A percentile compares a stretch with the other conserved stretches of the same genome.
phyloP scores from a whole-genome alignment of 345 rosid species.

The sweet orange (Citrus sinensis) region DVS_A1.0 CM039163.1:18790001-18790500 shows the following conservation, averaged over 20 bases:
- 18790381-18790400: conserved; percentile 55
- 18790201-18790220: conserved; percentile 71
- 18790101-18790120: conserved; percentile 37
- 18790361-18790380: conserved; percentile 55
- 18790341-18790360: conserved; percentile 48
- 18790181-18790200: conserved; percentile 56
- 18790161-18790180: conserved; percentile 57
- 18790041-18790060: conserved; percentile 39
- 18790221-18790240: conserved; percentile 33
- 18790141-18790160: conserved; percentile 37
- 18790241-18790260: conserved; percentile 29
- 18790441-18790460: conserved; percentile 73
- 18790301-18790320: conserved; percentile 52
- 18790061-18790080: conserved; percentile 47
- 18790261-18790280: conserved; percentile 59
- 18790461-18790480: conserved; percentile 56
- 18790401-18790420: conserved; percentile 69
- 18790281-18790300: conserved; percentile 38
- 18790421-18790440: conserved; percentile 57
- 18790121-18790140: conserved; percentile 30
- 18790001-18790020: conserved; percentile 51
- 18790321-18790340: conserved; percentile 47
- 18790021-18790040: conserved; percentile 40
- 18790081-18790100: conserved; percentile 65
- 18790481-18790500: conserved; percentile 56